phyloP scores from a whole-genome alignment of 2,329 filamentous ascomycete species.

The Aspergillus viridinutans region DNA sequence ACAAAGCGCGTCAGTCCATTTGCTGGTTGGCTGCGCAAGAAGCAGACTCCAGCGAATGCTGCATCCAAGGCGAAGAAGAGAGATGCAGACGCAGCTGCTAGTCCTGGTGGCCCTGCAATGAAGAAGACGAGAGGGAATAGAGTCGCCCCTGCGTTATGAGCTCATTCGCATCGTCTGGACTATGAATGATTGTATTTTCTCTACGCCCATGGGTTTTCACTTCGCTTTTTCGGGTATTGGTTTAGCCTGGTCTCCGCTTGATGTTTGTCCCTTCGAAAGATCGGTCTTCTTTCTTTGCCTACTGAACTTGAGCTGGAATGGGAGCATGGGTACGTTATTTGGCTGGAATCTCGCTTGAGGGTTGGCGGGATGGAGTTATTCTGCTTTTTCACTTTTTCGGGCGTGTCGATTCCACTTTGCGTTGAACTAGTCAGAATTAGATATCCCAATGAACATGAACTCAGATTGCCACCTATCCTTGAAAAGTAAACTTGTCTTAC shows the following conservation, averaged over 20 bases:
- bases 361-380: slow-evolving; percentile 12
- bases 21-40: slow-evolving; percentile 38
- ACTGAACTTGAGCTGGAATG: slow-evolving; percentile 1
- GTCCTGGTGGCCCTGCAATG: slow-evolving; percentile 20
- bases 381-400: slow-evolving; percentile 1
- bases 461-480: background rate
- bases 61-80: slow-evolving; percentile 33
- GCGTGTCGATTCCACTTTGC: slow-evolving; percentile 1
- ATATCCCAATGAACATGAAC: slow-evolving; percentile 14
- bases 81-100: slow-evolving; percentile 26
- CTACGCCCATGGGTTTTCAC: background rate
- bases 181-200: background rate
- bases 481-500: background rate
- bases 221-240: background rate
- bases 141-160: slow-evolving; percentile 11
- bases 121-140: slow-evolving; percentile 29
- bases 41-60: slow-evolving; percentile 25
- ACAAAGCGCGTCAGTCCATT: slow-evolving; percentile 39
- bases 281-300: background rate
- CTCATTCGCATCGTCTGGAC: background rate
- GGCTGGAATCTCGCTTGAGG: slow-evolving; percentile 8
- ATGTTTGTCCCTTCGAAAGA: slow-evolving; percentile 2
- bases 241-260: slow-evolving; percentile 1
- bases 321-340: slow-evolving; percentile 7
- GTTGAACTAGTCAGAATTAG: slow-evolving; percentile 11